Evolutionary conservation across 2,329 filamentous ascomycete species (phyloP).

Genomic region (Cadophora gregata): DNA sequence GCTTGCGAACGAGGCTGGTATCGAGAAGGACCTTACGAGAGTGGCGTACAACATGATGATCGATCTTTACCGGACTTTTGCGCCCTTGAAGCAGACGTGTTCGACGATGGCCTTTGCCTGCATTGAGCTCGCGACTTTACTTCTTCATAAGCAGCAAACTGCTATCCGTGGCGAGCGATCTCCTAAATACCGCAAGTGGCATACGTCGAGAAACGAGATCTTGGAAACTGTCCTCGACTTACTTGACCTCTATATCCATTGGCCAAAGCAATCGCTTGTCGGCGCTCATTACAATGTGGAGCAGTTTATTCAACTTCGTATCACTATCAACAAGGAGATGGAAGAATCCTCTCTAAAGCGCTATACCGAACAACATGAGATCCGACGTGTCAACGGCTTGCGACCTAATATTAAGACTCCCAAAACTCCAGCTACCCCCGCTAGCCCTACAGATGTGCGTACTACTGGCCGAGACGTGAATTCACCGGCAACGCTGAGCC

Average conservation of each 20-base stretch:
- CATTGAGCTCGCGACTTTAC: conserved; percentile 77
- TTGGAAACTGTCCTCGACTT: conserved; percentile 88
- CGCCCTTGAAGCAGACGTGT: conserved; percentile 87
- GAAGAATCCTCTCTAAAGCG: conserved; percentile 67
- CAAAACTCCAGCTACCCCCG: conserved; percentile 45
- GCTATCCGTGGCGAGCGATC: conserved; percentile 53
- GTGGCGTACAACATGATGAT: conserved; percentile 82
- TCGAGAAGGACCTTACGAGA: conserved; percentile 62
- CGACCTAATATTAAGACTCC: conserved; percentile 45
- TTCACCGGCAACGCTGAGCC: conserved; percentile 43
- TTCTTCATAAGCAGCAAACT: conserved; percentile 63
- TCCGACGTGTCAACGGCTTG: conserved; percentile 42
- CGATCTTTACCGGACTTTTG: conserved; percentile 92
- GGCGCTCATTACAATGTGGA: conserved; percentile 76
- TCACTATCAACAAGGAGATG: conserved; percentile 82
- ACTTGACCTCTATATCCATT: conserved; percentile 89
- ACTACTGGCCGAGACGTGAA: conserved; percentile 41
- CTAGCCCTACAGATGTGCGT: conserved; percentile 43
- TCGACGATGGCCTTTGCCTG: conserved; percentile 84
- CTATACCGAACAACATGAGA: conserved; percentile 64
- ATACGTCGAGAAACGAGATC: conserved; percentile 55
- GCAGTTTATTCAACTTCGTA: conserved; percentile 84
- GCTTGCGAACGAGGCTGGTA: conserved; percentile 58
- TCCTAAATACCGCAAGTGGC: conserved; percentile 56
- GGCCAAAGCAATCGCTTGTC: conserved; percentile 75